Evolutionary conservation across 352 stramenopile genomes (phyloP).

Genomic region (Globisporangium radiosum): DNA sequence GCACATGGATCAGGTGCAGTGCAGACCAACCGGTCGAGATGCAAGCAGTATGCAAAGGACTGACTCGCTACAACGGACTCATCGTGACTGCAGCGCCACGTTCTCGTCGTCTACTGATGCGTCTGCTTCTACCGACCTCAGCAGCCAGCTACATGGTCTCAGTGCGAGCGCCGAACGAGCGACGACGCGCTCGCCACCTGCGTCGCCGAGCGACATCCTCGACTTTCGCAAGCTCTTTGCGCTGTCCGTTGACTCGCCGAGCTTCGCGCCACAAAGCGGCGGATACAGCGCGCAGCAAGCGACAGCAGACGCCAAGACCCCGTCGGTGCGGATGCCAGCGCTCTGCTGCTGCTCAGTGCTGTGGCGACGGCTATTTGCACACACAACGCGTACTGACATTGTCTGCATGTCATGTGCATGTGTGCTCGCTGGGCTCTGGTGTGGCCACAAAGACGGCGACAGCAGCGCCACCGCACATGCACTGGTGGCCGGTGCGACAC

Average conservation of each 20-base stretch:
- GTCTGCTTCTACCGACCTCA: background rate
- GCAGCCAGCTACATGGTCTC: too few species aligned
- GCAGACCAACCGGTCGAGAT: background rate
- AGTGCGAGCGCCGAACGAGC: too few species aligned
- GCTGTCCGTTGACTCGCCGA: slow-evolving; percentile 33
- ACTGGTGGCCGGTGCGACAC: slow-evolving; percentile 62
- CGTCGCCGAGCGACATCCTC: background rate
- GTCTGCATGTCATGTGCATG: too few species aligned
- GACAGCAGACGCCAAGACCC: slow-evolving; percentile 4
- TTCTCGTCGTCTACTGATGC: background rate
- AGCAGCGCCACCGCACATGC: slow-evolving; percentile 58
- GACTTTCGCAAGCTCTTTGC: slow-evolving; percentile 21
- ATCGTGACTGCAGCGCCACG: background rate
- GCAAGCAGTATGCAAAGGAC: background rate
- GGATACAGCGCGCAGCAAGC: background rate
- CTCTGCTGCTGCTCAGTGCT: slow-evolving; percentile 5
- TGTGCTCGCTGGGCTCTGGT: too few species aligned
- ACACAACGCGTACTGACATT: too few species aligned
- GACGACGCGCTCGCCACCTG: too few species aligned
- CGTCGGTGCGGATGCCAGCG: slow-evolving; percentile 20
- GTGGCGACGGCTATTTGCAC: background rate
- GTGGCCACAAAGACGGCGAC: slow-evolving; percentile 22
- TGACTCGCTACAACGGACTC: background rate
- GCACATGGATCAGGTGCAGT: slow-evolving; percentile 1
- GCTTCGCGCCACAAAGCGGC: slow-evolving; percentile 24